Conservation (phyloP, 2,329 filamentous ascomycete species). For the Ophiostoma montium region DNA sequence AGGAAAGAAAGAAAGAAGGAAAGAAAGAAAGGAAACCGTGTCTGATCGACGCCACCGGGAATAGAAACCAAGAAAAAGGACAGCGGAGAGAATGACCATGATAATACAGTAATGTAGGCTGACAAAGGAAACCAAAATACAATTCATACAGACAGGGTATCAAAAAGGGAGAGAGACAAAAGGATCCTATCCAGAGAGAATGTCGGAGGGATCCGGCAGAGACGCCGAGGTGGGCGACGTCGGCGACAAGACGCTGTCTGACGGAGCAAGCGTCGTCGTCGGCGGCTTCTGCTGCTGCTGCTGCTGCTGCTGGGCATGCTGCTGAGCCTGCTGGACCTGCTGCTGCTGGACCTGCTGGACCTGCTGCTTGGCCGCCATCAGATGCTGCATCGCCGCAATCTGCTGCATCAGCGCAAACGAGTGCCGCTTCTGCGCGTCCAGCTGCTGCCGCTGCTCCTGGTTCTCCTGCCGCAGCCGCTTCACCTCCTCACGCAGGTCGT, state of each 20-base stretch:
- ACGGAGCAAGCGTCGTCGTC: not conserved
- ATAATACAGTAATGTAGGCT: no score
- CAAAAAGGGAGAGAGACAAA: not conserved
- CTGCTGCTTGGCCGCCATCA: slow-evolving; percentile 16
- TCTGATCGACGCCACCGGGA: no score
- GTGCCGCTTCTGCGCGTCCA: slow-evolving; percentile 34
- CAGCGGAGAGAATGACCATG: no score
- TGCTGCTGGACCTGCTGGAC: not conserved
- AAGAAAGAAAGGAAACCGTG: not conserved
- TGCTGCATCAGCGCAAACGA: slow-evolving; percentile 34
- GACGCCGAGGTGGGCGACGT: not conserved
- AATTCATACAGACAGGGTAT: not conserved
- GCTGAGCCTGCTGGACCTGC: slow-evolving; percentile 1
- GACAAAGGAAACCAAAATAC: not conserved
- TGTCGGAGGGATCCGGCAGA: not conserved
- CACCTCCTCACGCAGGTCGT: slow-evolving; percentile 46
- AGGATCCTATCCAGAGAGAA: not conserved
- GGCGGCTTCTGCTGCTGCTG: not conserved
- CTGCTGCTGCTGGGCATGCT: not conserved
- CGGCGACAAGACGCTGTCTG: not conserved
- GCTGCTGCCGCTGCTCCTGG: slow-evolving; percentile 38
- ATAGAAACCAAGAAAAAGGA: no score
- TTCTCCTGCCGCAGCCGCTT: slow-evolving; percentile 55
- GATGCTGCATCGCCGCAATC: slow-evolving; percentile 31
- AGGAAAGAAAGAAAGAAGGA: not conserved